phyloP scores from a whole-genome alignment of 805 yeast genomes.

The Candida qinlingensis region DNA sequence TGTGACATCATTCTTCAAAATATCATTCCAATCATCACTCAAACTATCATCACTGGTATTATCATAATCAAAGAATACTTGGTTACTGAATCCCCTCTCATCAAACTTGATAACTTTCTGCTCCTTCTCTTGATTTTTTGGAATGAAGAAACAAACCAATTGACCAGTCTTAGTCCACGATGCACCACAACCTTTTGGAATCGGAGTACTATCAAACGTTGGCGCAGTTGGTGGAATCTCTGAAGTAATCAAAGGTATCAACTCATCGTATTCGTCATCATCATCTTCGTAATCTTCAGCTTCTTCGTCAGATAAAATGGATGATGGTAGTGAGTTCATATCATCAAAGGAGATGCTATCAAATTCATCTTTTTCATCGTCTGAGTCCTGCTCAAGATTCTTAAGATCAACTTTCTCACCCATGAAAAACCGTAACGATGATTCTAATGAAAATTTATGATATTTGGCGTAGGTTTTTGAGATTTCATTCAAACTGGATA shows the following conservation, averaged over 20 bases:
- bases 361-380: conserved; percentile 31
- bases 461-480: conserved; percentile 49
- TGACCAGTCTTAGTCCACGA: conserved; percentile 77
- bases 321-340: conserved; percentile 19
- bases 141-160: conserved; percentile 76
- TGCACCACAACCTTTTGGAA: conserved; percentile 93
- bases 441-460: conserved; percentile 71
- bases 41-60: conserved; percentile 50
- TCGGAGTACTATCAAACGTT: conserved; percentile 73
- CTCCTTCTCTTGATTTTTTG: conserved; percentile 40
- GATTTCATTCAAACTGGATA: conserved; percentile 47
- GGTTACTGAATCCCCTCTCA: conserved; percentile 46
- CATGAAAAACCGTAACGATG: conserved; percentile 66
- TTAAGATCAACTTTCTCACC: conserved; percentile 68
- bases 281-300: conserved; percentile 22
- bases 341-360: conserved; percentile 29
- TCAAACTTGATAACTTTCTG: conserved; percentile 43
- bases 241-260: conserved; percentile 15
- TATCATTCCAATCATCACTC: conserved; percentile 64
- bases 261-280: conserved; percentile 29
- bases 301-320: conserved; percentile 17
- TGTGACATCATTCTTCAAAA: conserved; percentile 49
- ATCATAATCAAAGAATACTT: conserved; percentile 18
- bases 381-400: conserved; percentile 30
- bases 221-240: conserved; percentile 20